A percentile compares a stretch with the other conserved stretches of the same genome.
Evolutionary conservation across 495 filamentous ascomycete species (phyloP).

Genomic region (Amniculicola lignicola): DNA sequence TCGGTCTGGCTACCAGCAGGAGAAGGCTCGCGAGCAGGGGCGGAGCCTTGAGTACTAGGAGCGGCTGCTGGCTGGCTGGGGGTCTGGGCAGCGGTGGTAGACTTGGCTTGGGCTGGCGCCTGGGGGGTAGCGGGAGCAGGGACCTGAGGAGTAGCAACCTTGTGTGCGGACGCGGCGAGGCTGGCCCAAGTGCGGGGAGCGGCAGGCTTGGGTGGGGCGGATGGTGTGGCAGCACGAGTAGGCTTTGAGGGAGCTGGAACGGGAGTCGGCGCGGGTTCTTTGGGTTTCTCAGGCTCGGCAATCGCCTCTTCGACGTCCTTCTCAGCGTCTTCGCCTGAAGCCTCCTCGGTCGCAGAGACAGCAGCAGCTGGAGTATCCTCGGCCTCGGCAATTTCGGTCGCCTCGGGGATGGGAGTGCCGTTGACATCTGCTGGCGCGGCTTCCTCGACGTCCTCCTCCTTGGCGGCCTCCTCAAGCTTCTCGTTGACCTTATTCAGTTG

Average conservation of each 20-base stretch:
- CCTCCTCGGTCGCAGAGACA: constrained; percentile 32
- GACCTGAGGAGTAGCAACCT: constrained; percentile 42
- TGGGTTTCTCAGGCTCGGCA: constrained; percentile 53
- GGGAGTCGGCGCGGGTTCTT: constrained; percentile 59
- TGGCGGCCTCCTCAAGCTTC: constrained; percentile 51
- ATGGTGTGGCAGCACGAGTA: constrained; percentile 42
- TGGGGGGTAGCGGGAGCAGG: constrained; percentile 22
- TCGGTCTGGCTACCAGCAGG: constrained; percentile 46
- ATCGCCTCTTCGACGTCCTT: constrained; percentile 41
- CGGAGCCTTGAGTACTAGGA: constrained; percentile 34
- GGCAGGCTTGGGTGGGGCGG: constrained; percentile 46
- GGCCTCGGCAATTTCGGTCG: constrained; percentile 26
- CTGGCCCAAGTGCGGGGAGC: constrained; percentile 89
- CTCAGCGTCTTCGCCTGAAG: constrained; percentile 34
- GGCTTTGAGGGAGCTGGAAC: constrained; percentile 44
- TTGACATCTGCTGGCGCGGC: constrained; percentile 32
- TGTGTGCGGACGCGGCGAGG: constrained; percentile 58
- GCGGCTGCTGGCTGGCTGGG: constrained; percentile 24
- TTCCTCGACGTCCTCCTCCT: constrained; percentile 46
- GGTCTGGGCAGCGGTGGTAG: constrained; percentile 21
- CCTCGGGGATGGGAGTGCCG: constrained; percentile 30
- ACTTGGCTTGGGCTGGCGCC: constrained; percentile 32
- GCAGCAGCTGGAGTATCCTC: constrained; percentile 32
- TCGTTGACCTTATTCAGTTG: constrained; percentile 54
- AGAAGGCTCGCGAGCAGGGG: constrained; percentile 47